A percentile compares a stretch with the other conserved stretches of the same genome.
Conservation (phyloP, 495 filamentous ascomycete genomes). For the Trichoderma parareesei region DNA sequence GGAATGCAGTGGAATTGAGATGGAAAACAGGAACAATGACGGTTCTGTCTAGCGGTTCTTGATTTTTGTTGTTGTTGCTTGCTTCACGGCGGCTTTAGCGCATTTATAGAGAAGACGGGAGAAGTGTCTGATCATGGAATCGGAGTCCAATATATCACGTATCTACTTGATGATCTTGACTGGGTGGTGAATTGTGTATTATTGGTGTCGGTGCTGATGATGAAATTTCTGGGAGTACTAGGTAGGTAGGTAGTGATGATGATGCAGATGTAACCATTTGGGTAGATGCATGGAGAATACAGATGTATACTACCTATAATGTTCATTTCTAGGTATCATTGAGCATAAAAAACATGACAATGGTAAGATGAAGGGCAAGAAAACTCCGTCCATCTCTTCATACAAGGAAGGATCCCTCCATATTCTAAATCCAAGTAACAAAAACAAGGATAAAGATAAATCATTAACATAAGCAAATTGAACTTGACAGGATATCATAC, state of each 20-base stretch:
- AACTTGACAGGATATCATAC: not conserved
- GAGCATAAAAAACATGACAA: not conserved
- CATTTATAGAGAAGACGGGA: not conserved
- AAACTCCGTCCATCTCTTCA: not conserved
- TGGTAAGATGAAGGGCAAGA: not conserved
- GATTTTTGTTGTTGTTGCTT: not conserved
- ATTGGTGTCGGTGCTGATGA: too few species aligned
- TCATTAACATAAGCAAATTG: not conserved
- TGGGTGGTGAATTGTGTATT: not conserved
- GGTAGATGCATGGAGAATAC: not conserved
- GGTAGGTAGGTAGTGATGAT: not conserved
- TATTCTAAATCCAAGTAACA: not conserved
- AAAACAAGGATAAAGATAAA: not conserved
- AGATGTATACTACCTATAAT: too few species aligned
- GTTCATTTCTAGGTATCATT: not conserved
- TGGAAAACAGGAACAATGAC: not conserved
- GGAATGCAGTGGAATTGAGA: too few species aligned
- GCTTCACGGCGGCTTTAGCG: conserved; percentile 1
- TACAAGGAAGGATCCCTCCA: too few species aligned
- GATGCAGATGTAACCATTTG: not conserved
- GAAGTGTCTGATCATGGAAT: not conserved
- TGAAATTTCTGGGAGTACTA: too few species aligned
- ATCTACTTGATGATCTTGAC: not conserved
- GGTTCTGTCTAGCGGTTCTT: not conserved
- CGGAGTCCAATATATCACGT: not conserved